Conservation (phyloP, 352 stramenopile species). For the Hyaloperonospora brassicae region DNA sequence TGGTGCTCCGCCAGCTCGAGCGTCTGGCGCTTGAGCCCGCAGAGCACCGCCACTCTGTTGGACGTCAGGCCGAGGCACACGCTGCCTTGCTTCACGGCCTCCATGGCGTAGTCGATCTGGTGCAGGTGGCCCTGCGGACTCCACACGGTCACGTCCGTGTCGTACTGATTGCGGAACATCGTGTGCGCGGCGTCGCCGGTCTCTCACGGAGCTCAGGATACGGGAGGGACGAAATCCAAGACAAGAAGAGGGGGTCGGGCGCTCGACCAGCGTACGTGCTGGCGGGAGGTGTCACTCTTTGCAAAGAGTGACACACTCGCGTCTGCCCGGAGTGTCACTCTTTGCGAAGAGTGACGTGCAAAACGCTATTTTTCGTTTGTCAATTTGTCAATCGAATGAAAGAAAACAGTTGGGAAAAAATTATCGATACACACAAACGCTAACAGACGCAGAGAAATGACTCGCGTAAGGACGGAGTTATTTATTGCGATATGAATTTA, state of each 20-base stretch:
- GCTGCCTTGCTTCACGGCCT: conserved; percentile 94
- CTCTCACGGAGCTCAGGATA: neutral
- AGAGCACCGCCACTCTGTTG: conserved; percentile 91
- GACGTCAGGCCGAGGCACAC: conserved; percentile 93
- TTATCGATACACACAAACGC: no score
- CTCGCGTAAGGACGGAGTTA: no score
- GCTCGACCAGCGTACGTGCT: no score
- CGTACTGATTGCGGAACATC: conserved; percentile 99
- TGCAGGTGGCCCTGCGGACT: conserved; percentile 97
- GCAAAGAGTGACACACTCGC: no score
- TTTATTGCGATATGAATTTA: neutral
- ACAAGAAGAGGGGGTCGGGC: conserved; percentile 15
- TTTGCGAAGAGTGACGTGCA: neutral
- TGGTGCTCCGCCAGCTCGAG: conserved; percentile 92
- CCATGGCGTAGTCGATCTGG: conserved; percentile 96
- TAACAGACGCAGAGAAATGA: no score
- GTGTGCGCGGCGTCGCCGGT: neutral
- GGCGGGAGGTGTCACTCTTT: no score
- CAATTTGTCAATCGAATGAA: no score
- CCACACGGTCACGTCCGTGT: conserved; percentile 99
- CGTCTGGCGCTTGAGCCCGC: conserved; percentile 78
- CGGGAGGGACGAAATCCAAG: conserved; percentile 1
- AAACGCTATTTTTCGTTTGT: neutral
- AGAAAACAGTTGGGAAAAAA: no score
- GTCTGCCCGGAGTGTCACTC: neutral